phyloP scores from a whole-genome alignment of 108 stramenopile genomes.

The Cyclotella distinguenda region DNA sequence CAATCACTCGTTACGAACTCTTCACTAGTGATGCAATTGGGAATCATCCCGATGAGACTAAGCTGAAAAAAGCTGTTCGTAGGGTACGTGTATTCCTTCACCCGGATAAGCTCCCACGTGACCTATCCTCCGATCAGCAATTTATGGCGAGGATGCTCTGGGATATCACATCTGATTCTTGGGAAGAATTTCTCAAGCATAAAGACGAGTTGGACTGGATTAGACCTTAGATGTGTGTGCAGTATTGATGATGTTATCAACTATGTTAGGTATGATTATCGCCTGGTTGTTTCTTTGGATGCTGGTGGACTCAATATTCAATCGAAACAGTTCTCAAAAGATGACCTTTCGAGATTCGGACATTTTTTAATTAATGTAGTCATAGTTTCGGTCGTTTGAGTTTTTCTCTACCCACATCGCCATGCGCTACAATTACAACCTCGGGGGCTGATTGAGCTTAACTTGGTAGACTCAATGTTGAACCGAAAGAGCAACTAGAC shows the following conservation, averaged over 20 bases:
- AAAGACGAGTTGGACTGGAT: slow-evolving; percentile 78
- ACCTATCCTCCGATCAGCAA: slow-evolving; percentile 63
- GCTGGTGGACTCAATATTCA: no score
- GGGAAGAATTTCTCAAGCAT: slow-evolving; percentile 74
- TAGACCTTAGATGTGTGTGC: slow-evolving; percentile 5
- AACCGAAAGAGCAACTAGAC: no score
- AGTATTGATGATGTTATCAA: background rate
- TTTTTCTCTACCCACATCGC: no score
- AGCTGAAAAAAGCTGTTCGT: slow-evolving; percentile 78
- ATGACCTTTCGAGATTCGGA: no score
- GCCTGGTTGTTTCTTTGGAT: background rate
- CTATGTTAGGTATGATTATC: background rate
- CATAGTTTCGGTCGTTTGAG: no score
- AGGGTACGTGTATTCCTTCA: slow-evolving; percentile 85
- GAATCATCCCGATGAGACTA: slow-evolving; percentile 60
- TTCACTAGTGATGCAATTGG: slow-evolving; percentile 38
- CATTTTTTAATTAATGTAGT: no score
- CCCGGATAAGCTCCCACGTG: slow-evolving; percentile 77
- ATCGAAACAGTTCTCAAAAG: no score
- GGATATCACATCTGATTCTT: slow-evolving; percentile 82
- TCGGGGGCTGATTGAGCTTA: no score
- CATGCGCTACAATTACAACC: no score
- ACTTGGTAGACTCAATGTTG: no score
- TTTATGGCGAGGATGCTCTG: slow-evolving; percentile 82
- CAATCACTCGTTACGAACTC: slow-evolving; percentile 51